Evolutionary conservation across 768 basidiomycete species (phyloP), one percentile per base, ranked within the genome.

Genomic region (Mycena filopes): DNA sequence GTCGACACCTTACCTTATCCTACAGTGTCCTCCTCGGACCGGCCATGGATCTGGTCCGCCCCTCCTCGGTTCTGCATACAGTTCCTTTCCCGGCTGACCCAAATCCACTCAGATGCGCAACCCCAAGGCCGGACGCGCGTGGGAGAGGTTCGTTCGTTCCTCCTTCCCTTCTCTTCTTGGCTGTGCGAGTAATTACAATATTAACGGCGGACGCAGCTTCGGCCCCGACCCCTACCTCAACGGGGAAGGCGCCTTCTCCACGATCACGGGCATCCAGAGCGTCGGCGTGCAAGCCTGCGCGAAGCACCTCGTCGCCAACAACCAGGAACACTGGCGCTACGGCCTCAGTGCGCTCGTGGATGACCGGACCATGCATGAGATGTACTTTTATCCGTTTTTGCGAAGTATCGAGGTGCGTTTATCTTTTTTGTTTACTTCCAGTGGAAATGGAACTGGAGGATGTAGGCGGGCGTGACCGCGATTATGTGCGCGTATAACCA

Each of bases 191-290:
- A 12, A 5, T 33, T 33, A 33, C 31, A n/a, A 5, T 2, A 20
- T 25, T 23, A 36, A 29, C 7, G 21, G n/a, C 5, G 8, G 31
- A 51, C 8, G 2, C 21, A 64, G 63, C 20, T 56, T 58, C 50
- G 63, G 81, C 23, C 77, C 70, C 3, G 82, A 84, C 70, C 83
- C 83, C 2, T 83, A 77, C 68, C 72, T 84, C 9, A 67, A 74
- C 42, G 83, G 83, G 25, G 79, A 77, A 43, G 78, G 76, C 25
- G 74, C 80, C 0, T 77, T 75, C 59, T 71, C 76, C 69, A 81
- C 79, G 16, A 74, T 83, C 54, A 65, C 70, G 8, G 81, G 82
- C 12, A 72, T 82, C 43, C 82, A 83, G 66, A 56, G 47, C 42
- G 57, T 71, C 40, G 81, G 81, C 36, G 78, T 82, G 12, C 78